Evolutionary conservation across 768 basidiomycete genomes (phyloP).

Genomic region (Hericium coralloides): DNA sequence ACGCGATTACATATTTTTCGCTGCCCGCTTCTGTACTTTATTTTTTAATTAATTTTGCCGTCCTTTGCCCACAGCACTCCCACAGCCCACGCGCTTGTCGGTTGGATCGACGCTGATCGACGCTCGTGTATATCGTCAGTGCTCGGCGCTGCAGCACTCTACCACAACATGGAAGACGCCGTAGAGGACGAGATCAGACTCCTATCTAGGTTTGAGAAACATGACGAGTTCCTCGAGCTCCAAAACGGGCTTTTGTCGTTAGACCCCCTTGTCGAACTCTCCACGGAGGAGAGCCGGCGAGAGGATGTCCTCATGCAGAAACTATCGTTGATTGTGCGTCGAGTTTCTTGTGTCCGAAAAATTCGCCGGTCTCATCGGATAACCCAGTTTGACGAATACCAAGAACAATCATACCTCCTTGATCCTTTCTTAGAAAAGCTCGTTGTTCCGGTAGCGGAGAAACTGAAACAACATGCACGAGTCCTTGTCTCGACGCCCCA

Average conservation of each 20-base stretch:
- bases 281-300: slow-evolving; percentile 6
- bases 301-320: slow-evolving; percentile 2
- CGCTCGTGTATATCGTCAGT: too few relatives aligned
- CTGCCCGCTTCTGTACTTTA: not conserved
- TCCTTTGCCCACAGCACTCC: too few relatives aligned
- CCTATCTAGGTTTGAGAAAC: slow-evolving; percentile 48
- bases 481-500: slow-evolving; percentile 10
- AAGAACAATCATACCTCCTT: slow-evolving; percentile 87
- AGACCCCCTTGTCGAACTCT: slow-evolving; percentile 34
- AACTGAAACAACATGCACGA: slow-evolving; percentile 48
- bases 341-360: not conserved
- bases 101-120: too few relatives aligned
- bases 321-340: slow-evolving; percentile 4
- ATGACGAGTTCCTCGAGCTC: slow-evolving; percentile 44
- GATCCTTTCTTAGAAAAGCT: slow-evolving; percentile 84
- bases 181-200: slow-evolving; percentile 28
- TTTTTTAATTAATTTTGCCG: too few relatives aligned
- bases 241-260: slow-evolving; percentile 42
- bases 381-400: slow-evolving; percentile 74
- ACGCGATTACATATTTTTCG: not conserved
- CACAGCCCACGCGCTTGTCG: too few relatives aligned
- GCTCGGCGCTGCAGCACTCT: too few relatives aligned
- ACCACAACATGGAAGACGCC: slow-evolving; percentile 23
- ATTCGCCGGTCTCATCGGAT: slow-evolving; percentile 2
- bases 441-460: slow-evolving; percentile 63